These are phyloP conservation scores for Ramularia endophylla DNA, from an alignment of 2,329 filamentous ascomycete genomes.

Conservation along the genomic window DNA sequence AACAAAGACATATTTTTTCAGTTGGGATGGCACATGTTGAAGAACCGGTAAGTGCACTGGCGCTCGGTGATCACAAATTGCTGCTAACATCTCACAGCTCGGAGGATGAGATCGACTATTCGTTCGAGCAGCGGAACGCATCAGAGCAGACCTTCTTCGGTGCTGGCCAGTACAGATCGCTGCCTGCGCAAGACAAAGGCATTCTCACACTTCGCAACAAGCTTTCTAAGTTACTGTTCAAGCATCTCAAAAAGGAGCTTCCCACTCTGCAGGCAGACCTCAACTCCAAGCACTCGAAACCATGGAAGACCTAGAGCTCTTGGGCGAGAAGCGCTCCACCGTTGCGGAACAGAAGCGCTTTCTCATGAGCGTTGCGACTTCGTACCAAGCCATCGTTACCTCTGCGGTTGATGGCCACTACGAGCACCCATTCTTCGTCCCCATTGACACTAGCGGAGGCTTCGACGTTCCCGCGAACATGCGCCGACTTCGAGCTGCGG, in stretches of 20 bases:
- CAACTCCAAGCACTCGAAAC: conserved; percentile 15
- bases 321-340: conserved; percentile 44
- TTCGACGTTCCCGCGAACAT: too few relatives aligned
- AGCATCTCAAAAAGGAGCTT: conserved; percentile 33
- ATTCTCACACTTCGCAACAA: conserved; percentile 39
- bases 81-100: conserved; percentile 7
- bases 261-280: conserved; percentile 32
- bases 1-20: conserved; percentile 37
- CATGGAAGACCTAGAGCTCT: conserved; percentile 27
- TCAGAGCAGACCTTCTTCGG: conserved; percentile 34
- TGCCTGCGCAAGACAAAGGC: conserved; percentile 37
- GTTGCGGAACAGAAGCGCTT: conserved; percentile 44
- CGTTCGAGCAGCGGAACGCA: conserved; percentile 36
- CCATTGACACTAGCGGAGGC: too few relatives aligned
- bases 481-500: too few relatives aligned
- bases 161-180: conserved; percentile 23
- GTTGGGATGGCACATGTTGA: conserved; percentile 51
- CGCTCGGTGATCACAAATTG: too few relatives aligned
- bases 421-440: conserved; percentile 48
- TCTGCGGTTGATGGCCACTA: conserved; percentile 50
- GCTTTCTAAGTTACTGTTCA: conserved; percentile 30
- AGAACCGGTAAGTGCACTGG: conserved; percentile 42
- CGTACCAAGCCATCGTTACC: conserved; percentile 41
- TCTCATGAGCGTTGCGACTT: conserved; percentile 42
- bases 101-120: conserved; percentile 30